Evolutionary conservation across 306 rosid species (phyloP).

Genomic region (Casuarina cunninghamiana): DNA sequence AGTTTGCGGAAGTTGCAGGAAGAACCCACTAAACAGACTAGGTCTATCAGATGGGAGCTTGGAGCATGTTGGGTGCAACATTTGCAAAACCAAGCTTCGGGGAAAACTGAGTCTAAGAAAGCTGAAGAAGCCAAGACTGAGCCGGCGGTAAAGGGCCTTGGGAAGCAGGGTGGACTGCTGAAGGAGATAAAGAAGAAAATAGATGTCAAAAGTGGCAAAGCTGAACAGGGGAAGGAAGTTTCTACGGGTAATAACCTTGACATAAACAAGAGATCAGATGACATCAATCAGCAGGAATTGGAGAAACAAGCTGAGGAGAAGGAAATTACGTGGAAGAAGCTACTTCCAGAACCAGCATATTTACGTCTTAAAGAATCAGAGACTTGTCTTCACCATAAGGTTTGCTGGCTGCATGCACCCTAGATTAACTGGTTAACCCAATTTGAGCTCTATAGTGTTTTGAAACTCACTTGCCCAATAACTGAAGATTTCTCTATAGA

Average conservation of each 20-base stretch:
- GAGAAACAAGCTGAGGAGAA: slow-evolving; percentile 66
- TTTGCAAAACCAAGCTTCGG: slow-evolving; percentile 82
- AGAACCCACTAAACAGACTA: slow-evolving; percentile 48
- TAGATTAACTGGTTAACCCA: slow-evolving; percentile 7
- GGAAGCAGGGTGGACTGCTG: slow-evolving; percentile 90
- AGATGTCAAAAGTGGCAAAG: slow-evolving; percentile 56
- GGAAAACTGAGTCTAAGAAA: slow-evolving; percentile 71
- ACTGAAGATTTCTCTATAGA: slow-evolving; percentile 14
- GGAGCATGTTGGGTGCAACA: slow-evolving; percentile 99
- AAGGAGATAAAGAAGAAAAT: slow-evolving; percentile 91
- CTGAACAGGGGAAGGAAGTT: slow-evolving; percentile 62
- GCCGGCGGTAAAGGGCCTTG: slow-evolving; percentile 94
- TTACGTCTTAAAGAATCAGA: slow-evolving; percentile 90
- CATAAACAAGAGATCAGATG: slow-evolving; percentile 46
- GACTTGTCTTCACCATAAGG: slow-evolving; percentile 89
- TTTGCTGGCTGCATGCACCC: slow-evolving; percentile 30
- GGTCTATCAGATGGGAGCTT: slow-evolving; percentile 96
- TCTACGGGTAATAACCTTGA: slow-evolving; percentile 38
- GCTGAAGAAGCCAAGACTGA: slow-evolving; percentile 73
- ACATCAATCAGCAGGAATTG: slow-evolving; percentile 50
- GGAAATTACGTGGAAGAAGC: slow-evolving; percentile 71
- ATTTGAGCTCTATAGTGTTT: slow-evolving; percentile 13
- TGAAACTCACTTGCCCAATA: background rate
- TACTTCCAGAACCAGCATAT: slow-evolving; percentile 82
- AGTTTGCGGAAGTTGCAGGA: slow-evolving; percentile 75